These are phyloP conservation scores for Penicillium subrubescens DNA, from an alignment of 495 filamentous ascomycete genomes.

Conservation along the genomic window DNA sequence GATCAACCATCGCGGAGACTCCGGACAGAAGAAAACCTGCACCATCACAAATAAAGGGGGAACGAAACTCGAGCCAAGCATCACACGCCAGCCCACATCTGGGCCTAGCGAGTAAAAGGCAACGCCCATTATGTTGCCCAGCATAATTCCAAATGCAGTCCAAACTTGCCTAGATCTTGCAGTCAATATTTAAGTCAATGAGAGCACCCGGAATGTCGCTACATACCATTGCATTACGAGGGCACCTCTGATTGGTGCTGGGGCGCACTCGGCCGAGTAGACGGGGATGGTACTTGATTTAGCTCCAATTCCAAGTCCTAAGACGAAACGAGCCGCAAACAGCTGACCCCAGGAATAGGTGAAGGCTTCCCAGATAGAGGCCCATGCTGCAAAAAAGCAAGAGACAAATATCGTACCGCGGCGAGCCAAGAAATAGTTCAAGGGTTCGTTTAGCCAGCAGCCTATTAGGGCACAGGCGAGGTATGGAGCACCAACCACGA, in stretches of 20 bases:
- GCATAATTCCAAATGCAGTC: constrained; percentile 80
- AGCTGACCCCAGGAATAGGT: constrained; percentile 54
- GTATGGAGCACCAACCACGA: neutral
- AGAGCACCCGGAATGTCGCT: too few species aligned
- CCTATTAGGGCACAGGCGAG: neutral
- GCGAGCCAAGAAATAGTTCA: neutral
- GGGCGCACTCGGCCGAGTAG: constrained; percentile 60
- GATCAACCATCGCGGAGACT: constrained; percentile 70
- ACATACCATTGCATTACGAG: constrained; percentile 61
- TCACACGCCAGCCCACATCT: constrained; percentile 48
- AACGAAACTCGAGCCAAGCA: constrained; percentile 51
- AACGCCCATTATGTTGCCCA: constrained; percentile 60
- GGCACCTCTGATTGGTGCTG: constrained; percentile 57
- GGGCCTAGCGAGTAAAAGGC: neutral
- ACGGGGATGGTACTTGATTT: constrained; percentile 62
- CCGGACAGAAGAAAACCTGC: constrained; percentile 63
- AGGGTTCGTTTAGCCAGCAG: neutral
- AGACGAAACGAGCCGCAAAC: constrained; percentile 59
- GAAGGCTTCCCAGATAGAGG: constrained; percentile 53
- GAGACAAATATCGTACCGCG: neutral
- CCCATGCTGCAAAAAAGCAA: constrained; percentile 49
- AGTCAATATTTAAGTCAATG: too few species aligned
- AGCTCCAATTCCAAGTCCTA: constrained; percentile 63
- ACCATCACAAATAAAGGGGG: constrained; percentile 45
- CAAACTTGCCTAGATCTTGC: constrained; percentile 45